Evolutionary conservation across 1,284 basidiomycete genomes (phyloP).

Genomic region (Leccinum pachyderme): DNA sequence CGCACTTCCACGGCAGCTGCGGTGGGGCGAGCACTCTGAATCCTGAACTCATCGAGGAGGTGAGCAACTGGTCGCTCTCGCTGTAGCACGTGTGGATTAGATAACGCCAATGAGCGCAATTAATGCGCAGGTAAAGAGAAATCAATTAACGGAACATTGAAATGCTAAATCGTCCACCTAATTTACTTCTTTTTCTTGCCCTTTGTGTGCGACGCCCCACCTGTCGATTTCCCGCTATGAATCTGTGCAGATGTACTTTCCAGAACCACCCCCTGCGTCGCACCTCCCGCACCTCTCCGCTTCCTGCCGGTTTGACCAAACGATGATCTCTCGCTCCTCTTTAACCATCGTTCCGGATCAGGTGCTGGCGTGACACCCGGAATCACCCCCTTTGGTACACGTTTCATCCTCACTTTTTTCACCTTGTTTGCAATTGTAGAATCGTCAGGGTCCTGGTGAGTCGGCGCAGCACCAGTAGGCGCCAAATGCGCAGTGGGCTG

Average conservation of each 20-base stretch:
- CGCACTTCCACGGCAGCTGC: not conserved
- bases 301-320: conserved; percentile 46
- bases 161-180: conserved; percentile 22
- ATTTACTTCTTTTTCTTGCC: conserved; percentile 52
- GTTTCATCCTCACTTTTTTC: conserved; percentile 61
- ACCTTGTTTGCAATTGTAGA: conserved; percentile 24
- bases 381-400: conserved; percentile 67
- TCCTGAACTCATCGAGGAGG: conserved; percentile 1
- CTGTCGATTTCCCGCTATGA: conserved; percentile 35
- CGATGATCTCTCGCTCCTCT: conserved; percentile 71
- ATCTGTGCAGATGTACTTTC: conserved; percentile 32
- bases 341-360: conserved; percentile 80
- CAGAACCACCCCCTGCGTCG: conserved; percentile 59
- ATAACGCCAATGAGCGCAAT: conserved; percentile 26
- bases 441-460: conserved; percentile 27
- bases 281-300: conserved; percentile 51
- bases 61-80: not conserved
- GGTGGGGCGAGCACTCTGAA: not conserved
- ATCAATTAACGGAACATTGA: conserved; percentile 26
- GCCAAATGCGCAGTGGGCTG: conserved; percentile 35
- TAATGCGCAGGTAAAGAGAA: conserved; percentile 18
- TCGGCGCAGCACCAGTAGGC: conserved; percentile 32
- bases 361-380: conserved; percentile 74
- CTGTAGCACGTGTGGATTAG: conserved; percentile 21
- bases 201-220: conserved; percentile 39